These are phyloP conservation scores for Neurospora sublineolata DNA, from an alignment of 495 filamentous ascomycete species.

Conservation along the genomic window DNA sequence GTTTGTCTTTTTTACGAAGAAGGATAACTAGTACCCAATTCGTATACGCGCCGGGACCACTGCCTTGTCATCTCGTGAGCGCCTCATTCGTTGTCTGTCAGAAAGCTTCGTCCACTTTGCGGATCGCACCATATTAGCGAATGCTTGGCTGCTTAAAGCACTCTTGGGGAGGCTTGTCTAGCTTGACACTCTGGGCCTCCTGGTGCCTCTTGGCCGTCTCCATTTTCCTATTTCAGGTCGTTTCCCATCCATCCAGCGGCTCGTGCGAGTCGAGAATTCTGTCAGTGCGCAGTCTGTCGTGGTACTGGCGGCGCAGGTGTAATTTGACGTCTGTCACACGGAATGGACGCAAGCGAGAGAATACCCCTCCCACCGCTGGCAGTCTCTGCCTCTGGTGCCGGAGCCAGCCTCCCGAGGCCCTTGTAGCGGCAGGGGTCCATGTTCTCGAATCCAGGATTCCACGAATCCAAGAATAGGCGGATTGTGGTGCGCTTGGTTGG, in stretches of 20 bases:
- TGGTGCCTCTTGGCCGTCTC: neutral
- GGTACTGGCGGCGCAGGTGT: neutral
- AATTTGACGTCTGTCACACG: neutral
- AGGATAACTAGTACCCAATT: neutral
- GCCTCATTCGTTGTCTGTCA: neutral
- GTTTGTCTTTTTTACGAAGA: neutral
- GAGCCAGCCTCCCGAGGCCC: neutral
- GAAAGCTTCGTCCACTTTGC: neutral
- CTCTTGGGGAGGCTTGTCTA: neutral
- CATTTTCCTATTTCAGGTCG: neutral
- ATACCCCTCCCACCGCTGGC: neutral
- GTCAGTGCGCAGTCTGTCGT: neutral
- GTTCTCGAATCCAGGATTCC: neutral
- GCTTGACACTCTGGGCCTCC: neutral
- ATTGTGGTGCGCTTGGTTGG: neutral
- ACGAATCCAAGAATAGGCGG: neutral
- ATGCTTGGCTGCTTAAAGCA: neutral
- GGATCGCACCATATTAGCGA: neutral
- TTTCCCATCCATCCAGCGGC: neutral
- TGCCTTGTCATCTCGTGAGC: neutral
- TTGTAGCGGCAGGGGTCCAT: neutral
- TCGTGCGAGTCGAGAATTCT: neutral
- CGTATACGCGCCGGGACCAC: neutral
- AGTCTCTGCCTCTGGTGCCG: neutral
- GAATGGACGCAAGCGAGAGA: neutral